phyloP scores from a whole-genome alignment of 129 eudicot genomes.

The Pseudognaphalium luteoalbum region DNA sequence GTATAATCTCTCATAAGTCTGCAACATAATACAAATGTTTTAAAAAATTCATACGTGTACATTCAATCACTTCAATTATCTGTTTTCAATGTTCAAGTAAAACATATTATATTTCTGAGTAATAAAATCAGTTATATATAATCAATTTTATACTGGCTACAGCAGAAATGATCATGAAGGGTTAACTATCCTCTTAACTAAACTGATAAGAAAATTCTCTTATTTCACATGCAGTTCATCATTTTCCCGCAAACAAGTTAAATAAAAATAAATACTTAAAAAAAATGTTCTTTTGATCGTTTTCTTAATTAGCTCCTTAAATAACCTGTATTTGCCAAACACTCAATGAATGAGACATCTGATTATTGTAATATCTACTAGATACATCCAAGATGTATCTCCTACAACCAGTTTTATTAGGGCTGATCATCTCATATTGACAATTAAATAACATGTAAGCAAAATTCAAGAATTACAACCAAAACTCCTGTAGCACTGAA shows the following conservation, averaged over 20 bases:
- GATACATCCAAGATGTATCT: neutral
- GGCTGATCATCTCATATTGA: neutral
- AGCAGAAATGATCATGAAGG: neutral
- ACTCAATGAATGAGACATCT: neutral
- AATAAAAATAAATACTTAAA: too few species aligned
- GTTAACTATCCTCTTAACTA: neutral
- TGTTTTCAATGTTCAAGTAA: neutral
- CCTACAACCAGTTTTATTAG: neutral
- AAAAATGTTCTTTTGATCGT: neutral
- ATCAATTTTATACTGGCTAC: neutral
- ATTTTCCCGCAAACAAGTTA: neutral
- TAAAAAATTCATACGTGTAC: neutral
- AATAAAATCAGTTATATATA: too few species aligned
- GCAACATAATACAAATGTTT: conserved; percentile 23
- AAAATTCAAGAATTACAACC: too few species aligned
- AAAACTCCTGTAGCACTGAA: neutral
- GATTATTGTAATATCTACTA: neutral
- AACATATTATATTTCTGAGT: neutral
- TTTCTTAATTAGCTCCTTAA: neutral
- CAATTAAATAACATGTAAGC: neutral
- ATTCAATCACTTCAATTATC: too few species aligned
- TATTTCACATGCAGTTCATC: neutral
- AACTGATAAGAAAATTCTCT: too few species aligned
- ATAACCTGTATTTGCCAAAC: neutral
- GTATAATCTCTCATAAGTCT: conserved; percentile 87